Evolutionary conservation across 1,284 basidiomycete genomes (phyloP).

Genomic region (Rhizopogon parksii): DNA sequence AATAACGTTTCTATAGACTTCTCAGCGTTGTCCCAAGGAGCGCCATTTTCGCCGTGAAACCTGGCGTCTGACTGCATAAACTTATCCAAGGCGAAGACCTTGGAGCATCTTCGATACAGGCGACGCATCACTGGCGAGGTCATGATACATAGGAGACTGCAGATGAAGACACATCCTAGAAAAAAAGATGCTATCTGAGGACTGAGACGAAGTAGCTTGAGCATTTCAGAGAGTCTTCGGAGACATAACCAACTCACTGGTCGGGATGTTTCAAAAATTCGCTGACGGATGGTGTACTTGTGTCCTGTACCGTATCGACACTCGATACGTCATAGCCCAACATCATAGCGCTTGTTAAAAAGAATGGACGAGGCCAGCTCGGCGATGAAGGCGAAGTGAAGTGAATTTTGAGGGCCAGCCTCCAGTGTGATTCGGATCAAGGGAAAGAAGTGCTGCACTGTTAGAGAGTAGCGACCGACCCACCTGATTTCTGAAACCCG

Average conservation of each 20-base stretch:
- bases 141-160: slow-evolving; percentile 33
- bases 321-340: background rate
- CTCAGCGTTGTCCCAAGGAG: background rate
- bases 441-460: background rate
- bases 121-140: slow-evolving; percentile 22
- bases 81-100: background rate
- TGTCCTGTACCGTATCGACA: slow-evolving; percentile 10
- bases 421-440: background rate
- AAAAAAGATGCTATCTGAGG: slow-evolving; percentile 40
- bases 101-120: slow-evolving; percentile 15
- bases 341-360: slow-evolving; percentile 9
- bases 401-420: slow-evolving; percentile 10
- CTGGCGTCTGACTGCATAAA: background rate
- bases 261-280: slow-evolving; percentile 25
- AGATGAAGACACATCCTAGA: slow-evolving; percentile 44
- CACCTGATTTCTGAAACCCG: background rate
- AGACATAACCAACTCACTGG: slow-evolving; percentile 14
- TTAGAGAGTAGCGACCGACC: background rate
- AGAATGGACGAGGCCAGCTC: slow-evolving; percentile 20
- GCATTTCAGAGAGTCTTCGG: background rate
- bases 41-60: background rate
- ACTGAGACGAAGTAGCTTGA: slow-evolving; percentile 22
- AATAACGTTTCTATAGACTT: background rate
- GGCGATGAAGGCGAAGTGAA: slow-evolving; percentile 1
- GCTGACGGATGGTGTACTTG: slow-evolving; percentile 11